Evolutionary conservation across 2,329 filamentous ascomycete genomes (phyloP).

Genomic region (Microcyclospora pomicola): DNA sequence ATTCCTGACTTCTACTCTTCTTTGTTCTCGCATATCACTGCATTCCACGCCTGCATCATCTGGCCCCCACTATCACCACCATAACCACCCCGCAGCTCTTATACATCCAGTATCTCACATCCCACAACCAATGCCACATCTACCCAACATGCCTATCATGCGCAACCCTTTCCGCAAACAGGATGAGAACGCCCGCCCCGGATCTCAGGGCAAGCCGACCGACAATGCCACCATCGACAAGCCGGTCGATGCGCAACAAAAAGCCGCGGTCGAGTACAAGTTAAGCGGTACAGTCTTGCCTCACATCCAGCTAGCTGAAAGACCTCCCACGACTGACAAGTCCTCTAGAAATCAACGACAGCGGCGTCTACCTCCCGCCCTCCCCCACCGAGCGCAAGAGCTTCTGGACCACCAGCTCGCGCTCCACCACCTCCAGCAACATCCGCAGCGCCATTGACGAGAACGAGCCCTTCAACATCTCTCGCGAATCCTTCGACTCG

Average conservation of each 20-base stretch:
- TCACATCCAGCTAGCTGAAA: not conserved
- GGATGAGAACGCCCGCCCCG: conserved; percentile 22
- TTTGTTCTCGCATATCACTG: no score
- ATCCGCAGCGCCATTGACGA: conserved; percentile 57
- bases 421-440: conserved; percentile 39
- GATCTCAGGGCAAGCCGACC: conserved; percentile 3
- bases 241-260: conserved; percentile 23
- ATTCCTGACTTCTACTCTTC: no score
- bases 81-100: no score
- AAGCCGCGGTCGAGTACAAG: conserved; percentile 37
- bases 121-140: no score
- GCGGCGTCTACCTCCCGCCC: conserved; percentile 90
- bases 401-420: conserved; percentile 47
- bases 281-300: conserved; percentile 32
- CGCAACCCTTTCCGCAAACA: conserved; percentile 26
- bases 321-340: not conserved
- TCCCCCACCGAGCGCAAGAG: conserved; percentile 75
- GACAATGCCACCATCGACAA: conserved; percentile 13
- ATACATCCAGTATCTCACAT: no score
- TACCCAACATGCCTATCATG: conserved; percentile 22
- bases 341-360: conserved; percentile 76
- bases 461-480: conserved; percentile 89
- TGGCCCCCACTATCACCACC: no score
- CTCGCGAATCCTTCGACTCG: conserved; percentile 90
- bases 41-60: no score